These are phyloP conservation scores for Nothophoma quercina DNA, from an alignment of 2,329 filamentous ascomycete species.

Conservation along the genomic window DNA sequence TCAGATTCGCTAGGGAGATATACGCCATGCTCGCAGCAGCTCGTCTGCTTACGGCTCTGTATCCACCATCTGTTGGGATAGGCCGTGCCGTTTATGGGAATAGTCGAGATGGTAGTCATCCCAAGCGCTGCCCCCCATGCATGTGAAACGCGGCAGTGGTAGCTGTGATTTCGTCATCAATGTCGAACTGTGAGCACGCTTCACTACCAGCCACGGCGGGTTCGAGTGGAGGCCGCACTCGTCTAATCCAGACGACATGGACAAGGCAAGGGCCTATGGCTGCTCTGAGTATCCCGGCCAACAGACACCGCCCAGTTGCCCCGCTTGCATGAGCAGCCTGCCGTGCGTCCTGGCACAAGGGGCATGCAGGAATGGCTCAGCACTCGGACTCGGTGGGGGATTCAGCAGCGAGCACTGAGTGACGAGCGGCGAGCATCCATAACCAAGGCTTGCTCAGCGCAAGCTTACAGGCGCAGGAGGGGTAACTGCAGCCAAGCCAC, in stretches of 20 bases:
- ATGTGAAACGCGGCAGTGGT: conserved; percentile 44
- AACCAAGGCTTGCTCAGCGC: conserved; percentile 15
- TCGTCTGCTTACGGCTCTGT: conserved; percentile 30
- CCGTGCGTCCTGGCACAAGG: conserved; percentile 21
- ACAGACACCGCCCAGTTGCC: conserved; percentile 21
- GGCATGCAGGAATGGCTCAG: conserved; percentile 24
- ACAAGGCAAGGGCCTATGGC: conserved; percentile 14
- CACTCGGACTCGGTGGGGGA: conserved; percentile 6
- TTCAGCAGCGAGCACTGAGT: neutral
- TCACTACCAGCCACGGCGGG: conserved; percentile 10
- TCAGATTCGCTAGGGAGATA: conserved; percentile 24
- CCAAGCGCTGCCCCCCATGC: conserved; percentile 23
- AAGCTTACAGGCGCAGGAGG: conserved; percentile 27
- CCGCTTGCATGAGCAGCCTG: conserved; percentile 20
- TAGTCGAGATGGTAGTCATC: conserved; percentile 16
- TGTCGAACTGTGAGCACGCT: conserved; percentile 24
- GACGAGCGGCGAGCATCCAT: conserved; percentile 14
- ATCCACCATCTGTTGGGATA: conserved; percentile 22
- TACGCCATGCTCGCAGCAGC: conserved; percentile 17
- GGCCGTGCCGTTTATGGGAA: conserved; percentile 1
- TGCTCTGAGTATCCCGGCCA: conserved; percentile 19
- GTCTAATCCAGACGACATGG: conserved; percentile 21
- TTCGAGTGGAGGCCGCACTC: conserved; percentile 9
- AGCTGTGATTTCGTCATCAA: conserved; percentile 23
- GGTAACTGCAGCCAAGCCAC: conserved; percentile 18